Evolutionary conservation across 495 filamentous ascomycete species (phyloP), one percentile per base, ranked within the genome.

Genomic region (Neohortaea acidophila): DNA sequence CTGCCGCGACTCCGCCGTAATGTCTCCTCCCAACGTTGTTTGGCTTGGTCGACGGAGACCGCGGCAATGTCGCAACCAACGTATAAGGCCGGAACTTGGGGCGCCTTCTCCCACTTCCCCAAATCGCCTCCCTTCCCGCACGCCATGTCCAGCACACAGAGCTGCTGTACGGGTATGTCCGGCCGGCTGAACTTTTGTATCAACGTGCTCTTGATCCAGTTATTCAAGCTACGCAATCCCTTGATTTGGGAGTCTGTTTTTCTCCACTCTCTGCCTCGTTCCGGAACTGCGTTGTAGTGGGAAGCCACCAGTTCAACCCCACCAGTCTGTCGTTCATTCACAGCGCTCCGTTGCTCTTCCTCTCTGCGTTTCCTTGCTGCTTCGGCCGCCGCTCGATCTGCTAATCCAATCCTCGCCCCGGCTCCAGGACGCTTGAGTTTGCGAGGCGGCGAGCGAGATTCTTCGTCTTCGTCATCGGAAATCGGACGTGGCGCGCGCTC

Each of bases 51-150:
- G 49, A 96, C 82, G 3, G 78, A 85, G 18, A 96, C 70, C 30
- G 96, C 81, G 20, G 89, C 89, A 5, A 85, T 84, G 54, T 97
- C 89, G 12, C 92, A 60, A 1, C 89, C 89, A 30, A 97, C 83
- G 47, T 96, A 97, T 2, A 94, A 70, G 36, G 78, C 76, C 7
- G 96, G 78, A 15, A 66, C 61, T 51, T 91, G 80, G 10, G 87
- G 84, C 12, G 87, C 78, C 45, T 79, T 72, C 59, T 87, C 81
- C 89, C 89, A 97, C 59, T 97, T 97, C 32, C 78, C 76, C 32
- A 97, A 59, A 58, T 97, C 89, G 19, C 89, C 89, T 8, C 89
- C 89, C 59, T 97, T 97, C 17, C 89, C 89, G 57, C 89, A 97
- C 19, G 91, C 89, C 51, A 97, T 71, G 51, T 97, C 89, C 28